Evolutionary conservation across 345 rosid species (phyloP).

Genomic region (Angophora floribunda): DNA sequence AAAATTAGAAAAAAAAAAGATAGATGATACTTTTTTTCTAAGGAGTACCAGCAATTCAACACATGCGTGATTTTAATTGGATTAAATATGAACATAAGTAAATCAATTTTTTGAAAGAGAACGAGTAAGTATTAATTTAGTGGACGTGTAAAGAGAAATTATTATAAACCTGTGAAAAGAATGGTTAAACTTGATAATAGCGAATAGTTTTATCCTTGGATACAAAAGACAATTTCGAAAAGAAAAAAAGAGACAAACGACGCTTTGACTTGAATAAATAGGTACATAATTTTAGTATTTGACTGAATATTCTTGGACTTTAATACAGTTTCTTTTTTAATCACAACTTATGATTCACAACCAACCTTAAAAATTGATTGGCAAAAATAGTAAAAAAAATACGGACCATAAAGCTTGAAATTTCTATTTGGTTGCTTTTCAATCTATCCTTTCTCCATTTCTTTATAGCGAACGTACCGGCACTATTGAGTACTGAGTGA

Average conservation of each 20-base stretch:
- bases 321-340: background rate
- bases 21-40: background rate
- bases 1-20: background rate
- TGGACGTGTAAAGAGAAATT: background rate
- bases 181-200: background rate
- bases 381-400: background rate
- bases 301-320: background rate
- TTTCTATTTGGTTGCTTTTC: background rate
- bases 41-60: rapidly evolving
- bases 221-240: background rate
- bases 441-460: background rate
- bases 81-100: background rate
- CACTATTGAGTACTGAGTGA: background rate
- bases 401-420: background rate
- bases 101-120: background rate
- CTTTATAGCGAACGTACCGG: background rate
- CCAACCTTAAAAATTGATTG: background rate
- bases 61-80: background rate
- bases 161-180: background rate
- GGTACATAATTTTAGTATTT: background rate
- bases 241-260: background rate
- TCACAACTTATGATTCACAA: background rate
- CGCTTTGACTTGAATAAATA: background rate
- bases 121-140: background rate
- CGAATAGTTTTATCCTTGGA: background rate